Evolutionary conservation across 1,139 yeast genomes (phyloP), one percentile per base, ranked within the genome.

Genomic region (Sugiyamaella pinicola): DNA sequence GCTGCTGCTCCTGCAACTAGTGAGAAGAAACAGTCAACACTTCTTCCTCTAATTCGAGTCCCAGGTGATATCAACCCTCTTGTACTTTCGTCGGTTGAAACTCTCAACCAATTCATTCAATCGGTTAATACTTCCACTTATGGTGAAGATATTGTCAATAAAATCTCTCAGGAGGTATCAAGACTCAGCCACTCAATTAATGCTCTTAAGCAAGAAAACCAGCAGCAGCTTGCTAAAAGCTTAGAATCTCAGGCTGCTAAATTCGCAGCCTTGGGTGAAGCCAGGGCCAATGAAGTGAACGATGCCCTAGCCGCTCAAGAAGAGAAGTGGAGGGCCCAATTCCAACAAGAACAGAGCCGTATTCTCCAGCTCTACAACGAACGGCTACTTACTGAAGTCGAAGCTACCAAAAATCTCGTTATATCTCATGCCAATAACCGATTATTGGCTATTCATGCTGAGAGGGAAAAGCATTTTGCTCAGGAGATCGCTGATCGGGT

Each of bases 371-470:
- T 82, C 61, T 85, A 85, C 68, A 76, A 81, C 58, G 73, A 74
- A 47, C 80, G 84, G 58, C 75, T 93, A 61, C 70, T 71, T 21
- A 74, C 76, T 31, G 97, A 91, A 69, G 76, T 91, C 54, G 80
- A 81, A 58, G 84, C 88, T 34, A 79, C 90, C 51, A 83, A 81
- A 65, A 77, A 81, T 61, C 81, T 84, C n/a, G 77, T 89, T 54
- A 74, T 83, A 43, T 79, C 83, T 53, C 87, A 89, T 57, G 91
- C 93, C 41, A 84, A 83, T 57, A 93, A 90, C 69, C 86, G 86
- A 56, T 80, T 91, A 37, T 75, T 84, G 24, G 77, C 87, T 68
- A 82, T 86, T 55, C 83, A 89, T 64, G 75, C 85, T 55, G 85
- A 83, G 61, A 86, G 87, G 63, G 82, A 90, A 55, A 80, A 83